Conservation (phyloP, 164 flowering plant genomes). For the Pachysandra terminalis region DNA sequence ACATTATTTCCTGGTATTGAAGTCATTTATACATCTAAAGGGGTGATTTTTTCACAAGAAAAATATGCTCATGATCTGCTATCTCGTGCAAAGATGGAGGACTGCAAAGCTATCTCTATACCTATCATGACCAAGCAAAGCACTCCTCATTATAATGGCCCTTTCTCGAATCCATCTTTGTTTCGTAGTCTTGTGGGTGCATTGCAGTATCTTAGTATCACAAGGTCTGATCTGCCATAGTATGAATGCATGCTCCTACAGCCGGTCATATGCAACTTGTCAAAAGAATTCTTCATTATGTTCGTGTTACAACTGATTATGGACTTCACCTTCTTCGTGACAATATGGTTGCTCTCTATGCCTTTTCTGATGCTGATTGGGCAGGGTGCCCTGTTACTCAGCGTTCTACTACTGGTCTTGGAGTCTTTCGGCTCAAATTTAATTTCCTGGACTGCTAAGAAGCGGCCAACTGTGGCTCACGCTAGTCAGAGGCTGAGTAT, state of each 20-base stretch:
- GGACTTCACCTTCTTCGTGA: not conserved
- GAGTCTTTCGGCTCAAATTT: conserved; percentile 5
- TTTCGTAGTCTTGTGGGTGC: conserved; percentile 5
- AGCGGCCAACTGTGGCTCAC: not conserved
- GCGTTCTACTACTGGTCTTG: conserved; percentile 1
- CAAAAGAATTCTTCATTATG: conserved; percentile 5
- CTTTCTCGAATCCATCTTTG: not conserved
- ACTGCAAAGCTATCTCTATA: conserved; percentile 1
- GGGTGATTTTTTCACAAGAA: not conserved
- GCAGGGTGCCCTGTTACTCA: conserved; percentile 7
- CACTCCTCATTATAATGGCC: not conserved
- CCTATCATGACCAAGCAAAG: not conserved
- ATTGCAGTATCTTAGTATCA: not conserved
- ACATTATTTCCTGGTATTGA: conserved; percentile 6
- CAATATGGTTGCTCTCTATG: not conserved
- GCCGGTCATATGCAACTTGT: not conserved
- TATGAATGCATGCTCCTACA: not conserved
- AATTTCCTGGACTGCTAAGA: conserved; percentile 6
- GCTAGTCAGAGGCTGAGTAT: conserved; percentile 13
- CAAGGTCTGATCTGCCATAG: conserved; percentile 4
- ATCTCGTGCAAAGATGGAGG: not conserved
- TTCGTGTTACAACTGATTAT: not conserved
- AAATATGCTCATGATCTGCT: conserved; percentile 3
- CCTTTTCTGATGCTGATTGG: conserved; percentile 11
- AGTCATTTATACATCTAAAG: not conserved